phyloP scores from a whole-genome alignment of 2,329 filamentous ascomycete species.

The Iodosphaeria phyllophila region DNA sequence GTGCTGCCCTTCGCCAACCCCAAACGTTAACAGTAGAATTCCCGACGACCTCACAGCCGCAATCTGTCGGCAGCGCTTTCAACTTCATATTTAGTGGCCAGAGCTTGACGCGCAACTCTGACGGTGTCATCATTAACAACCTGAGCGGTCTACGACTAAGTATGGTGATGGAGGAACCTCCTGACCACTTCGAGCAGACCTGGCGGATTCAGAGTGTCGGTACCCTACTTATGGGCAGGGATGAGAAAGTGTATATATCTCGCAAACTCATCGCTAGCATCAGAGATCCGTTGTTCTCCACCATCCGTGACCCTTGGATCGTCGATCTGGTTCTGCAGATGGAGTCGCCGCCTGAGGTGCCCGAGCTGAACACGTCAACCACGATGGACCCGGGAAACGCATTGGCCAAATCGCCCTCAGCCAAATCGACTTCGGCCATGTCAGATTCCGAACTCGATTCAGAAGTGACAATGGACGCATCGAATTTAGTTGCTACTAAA shows the following conservation, averaged over 20 bases:
- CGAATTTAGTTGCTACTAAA: slow-evolving; percentile 8
- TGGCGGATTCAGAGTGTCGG: slow-evolving; percentile 70
- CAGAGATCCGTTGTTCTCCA: slow-evolving; percentile 68
- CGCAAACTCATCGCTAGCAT: slow-evolving; percentile 59
- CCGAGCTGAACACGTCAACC: too few relatives aligned
- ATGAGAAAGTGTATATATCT: slow-evolving; percentile 71
- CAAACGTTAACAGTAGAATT: slow-evolving; percentile 53
- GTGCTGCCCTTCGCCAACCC: slow-evolving; percentile 49
- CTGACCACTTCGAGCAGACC: slow-evolving; percentile 19
- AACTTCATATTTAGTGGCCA: slow-evolving; percentile 26
- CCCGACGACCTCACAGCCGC: slow-evolving; percentile 26
- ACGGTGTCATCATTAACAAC: slow-evolving; percentile 28
- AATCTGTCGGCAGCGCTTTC: slow-evolving; percentile 20
- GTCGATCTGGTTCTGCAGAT: slow-evolving; percentile 56
- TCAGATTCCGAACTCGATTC: slow-evolving; percentile 10
- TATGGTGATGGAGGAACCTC: slow-evolving; percentile 43
- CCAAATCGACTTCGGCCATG: slow-evolving; percentile 12
- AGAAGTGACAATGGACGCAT: slow-evolving; percentile 6
- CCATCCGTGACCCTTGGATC: slow-evolving; percentile 52
- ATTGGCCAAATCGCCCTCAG: too few relatives aligned
- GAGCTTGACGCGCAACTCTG: slow-evolving; percentile 23
- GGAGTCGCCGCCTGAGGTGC: slow-evolving; percentile 6
- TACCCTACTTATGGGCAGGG: slow-evolving; percentile 62
- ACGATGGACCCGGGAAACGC: too few relatives aligned
- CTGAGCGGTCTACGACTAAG: slow-evolving; percentile 42